Percentiles rank a stretch among this genome's conserved stretches.
These are phyloP conservation scores for Bassia scoparia DNA, from an alignment of 148 eudicot species.

Conservation along the genomic window DNA sequence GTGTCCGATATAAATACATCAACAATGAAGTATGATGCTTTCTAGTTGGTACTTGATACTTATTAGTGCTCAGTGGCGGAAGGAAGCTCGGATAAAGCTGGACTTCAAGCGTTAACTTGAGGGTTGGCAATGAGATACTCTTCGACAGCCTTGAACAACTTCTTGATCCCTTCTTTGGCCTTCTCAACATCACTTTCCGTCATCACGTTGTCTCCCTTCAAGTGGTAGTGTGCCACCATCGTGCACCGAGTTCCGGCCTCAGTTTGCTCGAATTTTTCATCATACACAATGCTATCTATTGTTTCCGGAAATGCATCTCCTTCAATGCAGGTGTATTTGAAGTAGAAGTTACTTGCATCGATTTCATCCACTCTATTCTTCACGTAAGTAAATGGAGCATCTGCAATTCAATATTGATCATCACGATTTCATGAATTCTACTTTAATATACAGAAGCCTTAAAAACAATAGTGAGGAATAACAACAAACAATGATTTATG, in stretches of 20 bases:
- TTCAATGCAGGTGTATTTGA: slow-evolving; percentile 26
- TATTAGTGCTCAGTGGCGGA: no score
- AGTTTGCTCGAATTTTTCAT: not conserved
- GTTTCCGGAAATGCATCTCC: slow-evolving; percentile 22
- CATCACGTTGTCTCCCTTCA: slow-evolving; percentile 11
- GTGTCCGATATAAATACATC: no score
- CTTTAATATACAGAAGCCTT: no score
- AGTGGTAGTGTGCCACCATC: slow-evolving; percentile 19
- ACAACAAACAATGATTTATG: no score
- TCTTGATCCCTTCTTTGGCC: slow-evolving; percentile 18
- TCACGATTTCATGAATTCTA: no score
- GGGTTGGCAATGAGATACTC: slow-evolving; percentile 32
- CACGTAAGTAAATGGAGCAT: slow-evolving; percentile 5
- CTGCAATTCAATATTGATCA: not conserved
- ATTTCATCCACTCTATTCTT: slow-evolving; percentile 28
- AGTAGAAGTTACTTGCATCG: slow-evolving; percentile 15
- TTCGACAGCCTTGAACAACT: slow-evolving; percentile 25
- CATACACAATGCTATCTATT: slow-evolving; percentile 11
- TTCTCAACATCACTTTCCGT: slow-evolving; percentile 17
- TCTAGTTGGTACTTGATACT: no score
- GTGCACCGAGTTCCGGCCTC: slow-evolving; percentile 12
- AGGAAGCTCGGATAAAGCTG: no score
- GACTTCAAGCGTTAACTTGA: slow-evolving; percentile 19
- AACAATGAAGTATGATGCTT: no score
- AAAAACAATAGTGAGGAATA: no score